Base-by-base conservation (phyloP, 2,329 filamentous ascomycete genomes). In the Penicillium janthinellum region DNA sequence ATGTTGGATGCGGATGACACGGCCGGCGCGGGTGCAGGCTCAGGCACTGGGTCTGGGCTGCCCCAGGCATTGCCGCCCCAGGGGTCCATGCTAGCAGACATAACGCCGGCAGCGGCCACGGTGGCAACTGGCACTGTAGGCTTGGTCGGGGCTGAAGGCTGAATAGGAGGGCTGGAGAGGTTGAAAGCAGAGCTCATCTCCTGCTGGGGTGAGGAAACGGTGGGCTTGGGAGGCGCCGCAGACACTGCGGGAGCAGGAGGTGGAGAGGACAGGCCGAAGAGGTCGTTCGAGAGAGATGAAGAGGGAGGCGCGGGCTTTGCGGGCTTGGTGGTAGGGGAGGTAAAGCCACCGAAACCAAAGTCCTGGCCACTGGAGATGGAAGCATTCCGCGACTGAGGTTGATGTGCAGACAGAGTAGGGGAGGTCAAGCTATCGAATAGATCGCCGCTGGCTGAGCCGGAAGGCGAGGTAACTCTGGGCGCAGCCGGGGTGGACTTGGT, bases 41-140 rank as follows among this genome's bases (percentile, higher is more conserved):
- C 75, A 1, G 84, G 80, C 10, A 84, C 82, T 7, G 88, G 81
- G 10, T 88, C 87, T 0, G 86, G 79, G 3, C 85, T 83, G 60
- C 83, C 85, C 95, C 95, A 99, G 3, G 91, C 93, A 75, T 94
- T 91, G 59, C 85, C 86, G 48, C 92, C 92, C 92, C 92, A 97
- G 0, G 93, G 88, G 71, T 96, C 91, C 59, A 90, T 81, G 47
- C 67, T 71, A 17, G 70, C 68, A 22, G 74, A 70, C 53, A 73
- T 67, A 41, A 74, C 69, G 60, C 60, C 74, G 25, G 79, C 80
- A 22, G 78, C 79, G 44, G 83, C 77, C 11, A 75, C 73, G 5
- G 77, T 68, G 2, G 82, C 72, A 25, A 81, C 72, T 6, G 81
- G 72, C 1, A 80, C 74, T 14, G 80, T 66, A 70, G 77, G 72